Conservation (phyloP, 352 stramenopile species). For the Pythium dissotocum region DNA sequence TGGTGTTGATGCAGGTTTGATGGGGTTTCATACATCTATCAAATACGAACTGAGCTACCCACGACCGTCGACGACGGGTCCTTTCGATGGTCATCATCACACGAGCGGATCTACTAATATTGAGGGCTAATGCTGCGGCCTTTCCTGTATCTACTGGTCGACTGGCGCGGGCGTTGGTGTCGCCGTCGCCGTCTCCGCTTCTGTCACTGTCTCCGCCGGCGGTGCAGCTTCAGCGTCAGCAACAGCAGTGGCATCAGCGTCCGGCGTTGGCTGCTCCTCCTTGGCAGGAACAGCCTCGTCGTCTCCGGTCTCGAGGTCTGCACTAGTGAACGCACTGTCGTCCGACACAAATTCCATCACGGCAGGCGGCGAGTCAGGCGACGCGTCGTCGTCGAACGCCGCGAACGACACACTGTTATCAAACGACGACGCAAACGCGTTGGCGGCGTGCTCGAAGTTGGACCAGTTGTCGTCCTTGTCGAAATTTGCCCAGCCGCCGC, state of each 20-base stretch:
- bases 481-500: constrained; percentile 63
- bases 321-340: constrained; percentile 19
- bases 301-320: constrained; percentile 14
- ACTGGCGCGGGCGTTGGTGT: neutral
- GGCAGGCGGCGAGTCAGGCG: constrained; percentile 25
- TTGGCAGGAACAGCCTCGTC: neutral
- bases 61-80: neutral
- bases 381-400: constrained; percentile 41
- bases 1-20: too few species aligned
- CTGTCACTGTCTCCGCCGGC: neutral
- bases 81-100: neutral
- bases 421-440: constrained; percentile 59
- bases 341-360: constrained; percentile 35
- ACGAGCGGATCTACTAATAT: neutral
- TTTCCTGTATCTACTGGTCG: constrained; percentile 10
- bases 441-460: constrained; percentile 55
- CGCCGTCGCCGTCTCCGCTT: neutral
- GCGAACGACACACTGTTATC: constrained; percentile 33
- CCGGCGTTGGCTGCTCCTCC: too few species aligned
- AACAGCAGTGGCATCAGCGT: too few species aligned
- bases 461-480: constrained; percentile 63
- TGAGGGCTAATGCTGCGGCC: neutral
- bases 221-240: too few species aligned
- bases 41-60: neutral
- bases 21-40: neutral